These are phyloP conservation scores for Wickerhamiella lipophila DNA, from an alignment of 805 yeast species.

Conservation along the genomic window DNA sequence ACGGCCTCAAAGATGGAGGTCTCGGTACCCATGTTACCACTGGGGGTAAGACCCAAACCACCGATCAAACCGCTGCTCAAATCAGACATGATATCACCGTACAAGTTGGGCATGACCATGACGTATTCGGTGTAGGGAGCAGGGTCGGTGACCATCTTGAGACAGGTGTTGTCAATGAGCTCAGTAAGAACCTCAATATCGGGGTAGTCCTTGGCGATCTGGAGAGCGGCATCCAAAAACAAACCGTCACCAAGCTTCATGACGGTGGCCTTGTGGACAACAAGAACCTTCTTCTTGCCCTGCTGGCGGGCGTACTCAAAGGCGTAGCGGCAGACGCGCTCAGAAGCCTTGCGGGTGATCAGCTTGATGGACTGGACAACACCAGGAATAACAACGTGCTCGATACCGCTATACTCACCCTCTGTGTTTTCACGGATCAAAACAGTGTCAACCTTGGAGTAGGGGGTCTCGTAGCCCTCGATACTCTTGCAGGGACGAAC, in stretches of 20 bases:
- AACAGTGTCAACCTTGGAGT: conserved; percentile 81
- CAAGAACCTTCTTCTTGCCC: conserved; percentile 76
- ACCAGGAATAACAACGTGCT: conserved; percentile 95
- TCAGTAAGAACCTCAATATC: conserved; percentile 73
- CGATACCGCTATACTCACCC: conserved; percentile 98
- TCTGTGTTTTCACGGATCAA: conserved; percentile 97
- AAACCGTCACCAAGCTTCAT: conserved; percentile 98
- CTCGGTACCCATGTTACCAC: conserved; percentile 98
- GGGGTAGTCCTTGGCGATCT: conserved; percentile 83
- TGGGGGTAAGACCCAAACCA: conserved; percentile 97
- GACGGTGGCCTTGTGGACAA: conserved; percentile 96
- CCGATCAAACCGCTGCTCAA: conserved; percentile 96
- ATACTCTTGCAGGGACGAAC: conserved; percentile 94
- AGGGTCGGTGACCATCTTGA: conserved; percentile 84
- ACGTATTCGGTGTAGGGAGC: conserved; percentile 74
- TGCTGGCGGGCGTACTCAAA: conserved; percentile 88
- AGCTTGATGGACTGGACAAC: conserved; percentile 96
- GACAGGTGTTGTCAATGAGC: conserved; percentile 88
- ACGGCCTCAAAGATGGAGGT: conserved; percentile 98
- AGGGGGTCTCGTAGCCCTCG: conserved; percentile 86
- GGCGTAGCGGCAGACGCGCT: conserved; percentile 92
- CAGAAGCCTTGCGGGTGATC: conserved; percentile 92
- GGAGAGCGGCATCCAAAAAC: conserved; percentile 82
- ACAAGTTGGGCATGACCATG: conserved; percentile 97
- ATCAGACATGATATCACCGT: conserved; percentile 98